Percentiles rank a stretch among this genome's conserved stretches.
Conservation (phyloP, 208 protist genomes). For the Trypanosoma cruzi region DNA sequence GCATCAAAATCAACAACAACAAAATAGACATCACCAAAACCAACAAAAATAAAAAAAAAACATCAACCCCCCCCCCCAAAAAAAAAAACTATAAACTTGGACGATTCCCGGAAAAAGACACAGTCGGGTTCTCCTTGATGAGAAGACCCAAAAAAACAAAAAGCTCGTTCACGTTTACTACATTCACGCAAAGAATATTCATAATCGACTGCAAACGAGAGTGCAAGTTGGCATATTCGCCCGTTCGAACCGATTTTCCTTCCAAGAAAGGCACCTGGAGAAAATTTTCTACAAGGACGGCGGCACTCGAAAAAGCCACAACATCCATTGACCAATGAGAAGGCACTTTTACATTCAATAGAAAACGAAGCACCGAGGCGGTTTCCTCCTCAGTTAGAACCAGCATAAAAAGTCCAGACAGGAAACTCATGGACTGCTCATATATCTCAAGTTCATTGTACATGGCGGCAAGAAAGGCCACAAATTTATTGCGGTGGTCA, state of each 20-base stretch:
- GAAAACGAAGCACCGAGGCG: constrained; percentile 74
- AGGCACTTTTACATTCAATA: constrained; percentile 76
- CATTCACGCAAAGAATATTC: neutral
- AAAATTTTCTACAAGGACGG: constrained; percentile 86
- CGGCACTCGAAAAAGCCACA: constrained; percentile 84
- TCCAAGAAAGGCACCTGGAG: constrained; percentile 67
- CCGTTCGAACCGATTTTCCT: constrained; percentile 5
- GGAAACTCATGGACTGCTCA: constrained; percentile 90
- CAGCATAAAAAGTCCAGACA: constrained; percentile 83
- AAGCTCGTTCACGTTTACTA: neutral
- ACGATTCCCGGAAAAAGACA: neutral
- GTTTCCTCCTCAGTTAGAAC: constrained; percentile 85
- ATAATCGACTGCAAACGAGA: neutral
- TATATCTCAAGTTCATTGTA: constrained; percentile 85
- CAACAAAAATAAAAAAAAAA: too few relatives aligned
- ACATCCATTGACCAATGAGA: constrained; percentile 88
- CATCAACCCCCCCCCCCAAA: too few relatives aligned
- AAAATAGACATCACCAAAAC: too few relatives aligned
- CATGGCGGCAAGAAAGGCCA: constrained; percentile 80
- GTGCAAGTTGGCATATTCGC: neutral
- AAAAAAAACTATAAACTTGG: neutral
- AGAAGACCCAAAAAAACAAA: neutral
- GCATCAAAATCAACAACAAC: too few relatives aligned
- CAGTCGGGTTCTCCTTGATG: neutral
- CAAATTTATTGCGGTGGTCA: constrained; percentile 76